Base-by-base conservation (phyloP, 345 rosid genomes). In the Ceriops tagal region DNA sequence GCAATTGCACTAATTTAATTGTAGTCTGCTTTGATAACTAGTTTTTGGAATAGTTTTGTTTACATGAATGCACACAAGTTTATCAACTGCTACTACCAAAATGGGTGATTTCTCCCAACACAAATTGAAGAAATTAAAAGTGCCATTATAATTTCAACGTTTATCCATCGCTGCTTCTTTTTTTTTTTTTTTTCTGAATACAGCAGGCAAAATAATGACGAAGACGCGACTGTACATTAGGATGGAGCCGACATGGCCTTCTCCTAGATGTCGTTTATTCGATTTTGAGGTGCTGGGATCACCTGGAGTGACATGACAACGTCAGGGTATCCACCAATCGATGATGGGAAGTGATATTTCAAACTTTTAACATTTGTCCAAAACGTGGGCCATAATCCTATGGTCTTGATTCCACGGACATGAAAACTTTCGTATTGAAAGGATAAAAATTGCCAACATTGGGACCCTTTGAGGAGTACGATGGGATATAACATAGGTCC, bases 241-340 rank as follows among this genome's bases (percentile, higher is more conserved):
- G 19, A 65, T 26, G 28, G 53, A 68, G 55, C 64, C 67, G 61
- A 72, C 77, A 72, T 64, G 64, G 37, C 53, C 16, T 47, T 49
- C 67, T 46, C 58, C 31, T 3, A 2, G 72, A 51, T 58, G 69
- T 43, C 46, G 70, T 26, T 32, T 35, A 32, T 30, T 47, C 18
- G 24, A 66, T 67, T 65, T 43, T 15, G 13, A 26, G 34, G 59
- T 18, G 71, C n/a, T 19, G 21, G 16, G 28, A 57, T 53, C 70
- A n/a, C 10, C 66, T 39, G 37, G 66, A 46, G 63, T 19, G 81
- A 78, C 72, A n/a, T 5, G 11, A 65, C 72, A 55, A 27, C 21
- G 24, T 34, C 43, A 11, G 7, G 52, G 26, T 13, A 1, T 28
- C n/a, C 60, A 49, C 63, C 66, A 58, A 32, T 74, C 64, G 67